Evolutionary conservation across 1,284 basidiomycete genomes (phyloP).

Genomic region (Trichosporon ovoides): DNA sequence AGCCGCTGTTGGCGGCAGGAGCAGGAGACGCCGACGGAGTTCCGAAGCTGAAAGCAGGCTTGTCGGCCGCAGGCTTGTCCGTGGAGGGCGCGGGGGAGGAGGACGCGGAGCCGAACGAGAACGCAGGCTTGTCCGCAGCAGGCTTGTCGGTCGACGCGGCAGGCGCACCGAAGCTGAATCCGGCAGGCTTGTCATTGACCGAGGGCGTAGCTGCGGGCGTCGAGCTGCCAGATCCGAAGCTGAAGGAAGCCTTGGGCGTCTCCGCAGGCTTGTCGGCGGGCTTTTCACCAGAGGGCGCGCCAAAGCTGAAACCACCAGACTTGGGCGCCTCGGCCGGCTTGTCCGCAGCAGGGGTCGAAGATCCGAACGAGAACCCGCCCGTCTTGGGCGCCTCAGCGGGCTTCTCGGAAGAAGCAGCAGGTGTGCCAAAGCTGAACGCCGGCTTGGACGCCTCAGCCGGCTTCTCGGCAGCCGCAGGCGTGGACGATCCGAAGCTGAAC

Average conservation of each 20-base stretch:
- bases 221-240: conserved; percentile 6
- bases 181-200: conserved; percentile 16
- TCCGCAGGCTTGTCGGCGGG: conserved; percentile 21
- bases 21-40: conserved; percentile 15
- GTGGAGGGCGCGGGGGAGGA: conserved; percentile 2
- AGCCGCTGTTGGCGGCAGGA: background rate
- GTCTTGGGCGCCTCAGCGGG: conserved; percentile 11
- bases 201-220: conserved; percentile 5
- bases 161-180: conserved; percentile 18
- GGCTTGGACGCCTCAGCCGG: conserved; percentile 9
- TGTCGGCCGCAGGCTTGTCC: conserved; percentile 3
- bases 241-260: conserved; percentile 20
- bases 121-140: background rate
- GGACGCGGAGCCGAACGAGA: conserved; percentile 6
- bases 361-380: conserved; percentile 7
- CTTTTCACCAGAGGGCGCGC: conserved; percentile 6
- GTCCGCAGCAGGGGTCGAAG: background rate
- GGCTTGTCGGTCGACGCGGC: conserved; percentile 5
- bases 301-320: conserved; percentile 6
- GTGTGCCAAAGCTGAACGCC: conserved; percentile 23
- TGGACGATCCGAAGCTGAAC: conserved; percentile 34
- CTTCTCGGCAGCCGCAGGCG: conserved; percentile 9
- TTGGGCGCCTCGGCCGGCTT: conserved; percentile 17
- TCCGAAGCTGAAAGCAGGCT: conserved; percentile 24
- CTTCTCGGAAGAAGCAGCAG: conserved; percentile 11